Evolutionary conservation across 2,329 filamentous ascomycete species (phyloP), one percentile per base, ranked within the genome.

Genomic region (Colletotrichum australisinense): DNA sequence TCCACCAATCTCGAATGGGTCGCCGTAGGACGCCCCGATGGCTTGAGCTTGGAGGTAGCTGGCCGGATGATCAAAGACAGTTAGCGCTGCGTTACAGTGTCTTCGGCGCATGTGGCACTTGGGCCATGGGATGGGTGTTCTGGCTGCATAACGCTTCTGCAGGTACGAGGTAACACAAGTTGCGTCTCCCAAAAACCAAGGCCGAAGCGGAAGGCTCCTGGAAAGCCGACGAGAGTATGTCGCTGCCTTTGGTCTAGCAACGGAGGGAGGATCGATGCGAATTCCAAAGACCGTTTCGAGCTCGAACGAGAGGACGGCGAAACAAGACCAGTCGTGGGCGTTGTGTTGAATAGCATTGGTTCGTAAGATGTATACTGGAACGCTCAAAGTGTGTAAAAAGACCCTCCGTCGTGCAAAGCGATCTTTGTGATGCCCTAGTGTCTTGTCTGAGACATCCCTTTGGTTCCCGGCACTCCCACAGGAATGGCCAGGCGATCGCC

Each of bases 91-190:
- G 53, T 63, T 53, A 68, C 63, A 62, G 63, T 74, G 72, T 59
- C 52, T 74, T 42, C 46, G 64, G 64, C 52, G 74, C 70, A 73
- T 63, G 58, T 74, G 49, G 67, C 46, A 69, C 74, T 62, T 57
- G 67, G 72, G 55, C 52, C 42, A 42, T 69, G 60, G 42, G 42
- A n/a, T 49, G 42, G 42, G 65, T 52, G 55, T 42, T 46, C 63
- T 49, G 28, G 70, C 63, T 73, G 67, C 75, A 76, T 69, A 67
- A 63, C 75, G 76, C 74, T 76, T 77, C 76, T 77, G 77, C 77
- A 78, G 76, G 76, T 76, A 75, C 73, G 73, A 74, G 71, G 74
- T 62, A 76, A 74, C 35, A 71, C n/a, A 70, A 53, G 57, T 57
- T 68, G 53, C 22, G 53, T 32, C 55, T 49, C 19, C 38, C 42